These are phyloP conservation scores for Sarocladium strictum DNA, from an alignment of 2,329 filamentous ascomycete genomes.

Conservation along the genomic window DNA sequence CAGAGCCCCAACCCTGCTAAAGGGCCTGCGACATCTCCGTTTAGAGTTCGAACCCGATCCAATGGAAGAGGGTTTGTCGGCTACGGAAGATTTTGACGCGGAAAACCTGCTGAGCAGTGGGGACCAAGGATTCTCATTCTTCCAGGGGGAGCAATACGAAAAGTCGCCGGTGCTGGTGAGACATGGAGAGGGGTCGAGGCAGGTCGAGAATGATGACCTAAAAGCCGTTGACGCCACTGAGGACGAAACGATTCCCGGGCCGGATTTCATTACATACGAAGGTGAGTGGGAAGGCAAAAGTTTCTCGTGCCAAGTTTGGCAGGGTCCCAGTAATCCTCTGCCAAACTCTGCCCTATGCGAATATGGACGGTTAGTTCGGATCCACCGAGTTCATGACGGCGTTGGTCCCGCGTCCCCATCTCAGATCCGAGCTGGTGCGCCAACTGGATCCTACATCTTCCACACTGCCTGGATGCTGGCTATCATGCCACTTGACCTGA, in stretches of 20 bases:
- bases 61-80: constrained; percentile 27
- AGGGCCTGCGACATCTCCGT: constrained; percentile 46
- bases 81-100: constrained; percentile 31
- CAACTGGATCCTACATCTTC: constrained; percentile 38
- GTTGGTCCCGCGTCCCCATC: constrained; percentile 41
- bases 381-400: constrained; percentile 26
- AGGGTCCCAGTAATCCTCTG: constrained; percentile 30
- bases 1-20: constrained; percentile 37
- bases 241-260: constrained; percentile 12
- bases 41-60: constrained; percentile 48
- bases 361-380: constrained; percentile 40
- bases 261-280: constrained; percentile 19
- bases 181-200: not conserved
- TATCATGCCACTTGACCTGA: constrained; percentile 28
- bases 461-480: constrained; percentile 47
- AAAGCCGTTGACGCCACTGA: not conserved
- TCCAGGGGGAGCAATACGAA: constrained; percentile 23
- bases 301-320: constrained; percentile 35
- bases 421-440: constrained; percentile 45
- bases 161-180: not conserved
- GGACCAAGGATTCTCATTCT: constrained; percentile 39
- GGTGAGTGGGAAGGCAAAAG: constrained; percentile 20
- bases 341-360: constrained; percentile 34
- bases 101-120: constrained; percentile 35
- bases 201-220: constrained; percentile 11